Evolutionary conservation across 306 rosid genomes (phyloP), one percentile per base, ranked within the genome.

Genomic region (Quillaja saponaria): DNA sequence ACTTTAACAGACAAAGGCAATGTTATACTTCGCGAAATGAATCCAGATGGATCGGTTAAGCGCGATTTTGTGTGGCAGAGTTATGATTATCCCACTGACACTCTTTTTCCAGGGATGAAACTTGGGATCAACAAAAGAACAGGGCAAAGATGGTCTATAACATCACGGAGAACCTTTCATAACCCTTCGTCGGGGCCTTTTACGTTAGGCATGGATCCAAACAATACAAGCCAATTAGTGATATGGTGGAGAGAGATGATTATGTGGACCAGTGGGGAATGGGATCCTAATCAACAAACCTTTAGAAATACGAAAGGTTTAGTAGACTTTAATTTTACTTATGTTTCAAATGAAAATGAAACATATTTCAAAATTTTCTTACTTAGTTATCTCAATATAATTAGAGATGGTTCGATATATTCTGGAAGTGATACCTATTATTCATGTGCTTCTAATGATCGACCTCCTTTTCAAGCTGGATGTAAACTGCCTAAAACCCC

Each of bases 1-100:
- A 25, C 31, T 52, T 50, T 73, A 13, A 53, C 18, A 11, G 59
- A 66, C 14, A 60, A 3, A 6, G 78, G 78, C 10, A 74, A 74
- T 45, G 60, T 74, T 60, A 48, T 59, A 13, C 63, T 74, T 13
- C 25, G 52, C 10, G 66, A 54, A 44, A 20, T 61, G 40, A 74
- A 49, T 13, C 44, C 40, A 8, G 58, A 53, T 46, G 78, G 65
- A 10, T 47, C 71, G 6, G 2, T 25, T 25, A 21, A 46, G 31
- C 31, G 4, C 2, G 31, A 25, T 25, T 2, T 25, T 25, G 2
- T 25, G 31, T 25, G 31, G 31, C 31, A 25, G 31, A 4, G 3
- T 4, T 1, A 4, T 25, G 31, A 25, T 1, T 25, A 25, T 25
- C 31, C 31, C 31, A 25, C 31, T 25, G 31, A 25, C 31, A 25